Evolutionary conservation across 2,329 filamentous ascomycete species (phyloP).

Genomic region (Fusarium fujikuroi): DNA sequence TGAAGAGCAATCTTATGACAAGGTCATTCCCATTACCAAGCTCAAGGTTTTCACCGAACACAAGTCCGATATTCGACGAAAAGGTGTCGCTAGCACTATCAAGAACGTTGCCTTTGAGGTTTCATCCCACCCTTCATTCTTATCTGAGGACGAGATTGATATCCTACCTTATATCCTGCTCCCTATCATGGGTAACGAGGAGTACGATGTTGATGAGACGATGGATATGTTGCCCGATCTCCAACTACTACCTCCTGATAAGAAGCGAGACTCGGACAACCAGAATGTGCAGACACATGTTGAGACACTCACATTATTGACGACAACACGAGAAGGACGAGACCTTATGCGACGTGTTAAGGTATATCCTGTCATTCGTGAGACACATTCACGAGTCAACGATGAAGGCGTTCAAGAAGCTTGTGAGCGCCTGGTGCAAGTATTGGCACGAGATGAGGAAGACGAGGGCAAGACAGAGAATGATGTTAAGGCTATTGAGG

Average conservation of each 20-base stretch:
- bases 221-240: conserved; percentile 89
- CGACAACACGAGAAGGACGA: conserved; percentile 79
- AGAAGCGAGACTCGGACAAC: conserved; percentile 81
- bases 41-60: conserved; percentile 95
- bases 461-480: conserved; percentile 49
- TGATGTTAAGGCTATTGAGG: conserved; percentile 49
- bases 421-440: conserved; percentile 89
- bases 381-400: conserved; percentile 81
- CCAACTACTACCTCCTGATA: conserved; percentile 89
- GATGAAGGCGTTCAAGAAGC: conserved; percentile 84
- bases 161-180: conserved; percentile 89
- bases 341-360: conserved; percentile 79
- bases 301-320: conserved; percentile 86
- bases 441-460: conserved; percentile 83
- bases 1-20: conserved; percentile 78
- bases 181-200: conserved; percentile 87
- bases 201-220: conserved; percentile 87
- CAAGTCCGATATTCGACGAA: conserved; percentile 81
- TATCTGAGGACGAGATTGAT: conserved; percentile 78
- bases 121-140: conserved; percentile 74
- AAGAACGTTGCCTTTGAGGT: conserved; percentile 94
- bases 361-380: conserved; percentile 89
- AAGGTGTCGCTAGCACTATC: conserved; percentile 95
- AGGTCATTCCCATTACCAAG: conserved; percentile 89
- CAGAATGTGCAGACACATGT: conserved; percentile 87